Percentiles rank a stretch among this genome's conserved stretches.
Conservation (phyloP, 495 filamentous ascomycete genomes). For the Podospora tetraspora region DNA sequence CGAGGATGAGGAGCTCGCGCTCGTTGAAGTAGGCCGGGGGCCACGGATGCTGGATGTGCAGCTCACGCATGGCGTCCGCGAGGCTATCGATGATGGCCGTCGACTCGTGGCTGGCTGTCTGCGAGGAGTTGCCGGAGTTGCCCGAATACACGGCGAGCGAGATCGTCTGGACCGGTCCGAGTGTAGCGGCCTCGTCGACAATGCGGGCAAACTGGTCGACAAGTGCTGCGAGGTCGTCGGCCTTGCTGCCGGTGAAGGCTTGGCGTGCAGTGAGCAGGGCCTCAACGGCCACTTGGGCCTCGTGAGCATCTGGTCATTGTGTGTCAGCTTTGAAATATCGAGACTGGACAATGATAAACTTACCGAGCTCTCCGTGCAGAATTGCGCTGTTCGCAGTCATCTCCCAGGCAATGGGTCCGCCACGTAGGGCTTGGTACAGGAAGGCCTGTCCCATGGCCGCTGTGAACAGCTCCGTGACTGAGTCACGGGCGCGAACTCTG, state of each 20-base stretch:
- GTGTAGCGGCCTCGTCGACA: not conserved
- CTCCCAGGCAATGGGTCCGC: not conserved
- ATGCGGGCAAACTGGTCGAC: not conserved
- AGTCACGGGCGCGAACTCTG: not conserved
- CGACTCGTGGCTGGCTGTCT: not conserved
- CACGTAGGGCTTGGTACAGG: not conserved
- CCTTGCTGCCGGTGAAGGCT: not conserved
- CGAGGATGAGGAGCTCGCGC: not conserved
- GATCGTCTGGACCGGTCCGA: not conserved
- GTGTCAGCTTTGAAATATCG: not conserved
- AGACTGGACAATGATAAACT: not conserved
- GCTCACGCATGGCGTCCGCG: not conserved
- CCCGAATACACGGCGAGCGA: not conserved
- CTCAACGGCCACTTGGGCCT: not conserved
- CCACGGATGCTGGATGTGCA: not conserved
- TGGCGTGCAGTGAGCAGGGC: not conserved
- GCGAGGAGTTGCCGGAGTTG: not conserved
- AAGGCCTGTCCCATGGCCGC: not conserved
- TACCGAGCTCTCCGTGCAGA: not conserved
- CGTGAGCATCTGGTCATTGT: not conserved
- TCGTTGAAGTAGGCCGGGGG: not conserved
- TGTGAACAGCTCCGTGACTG: not conserved
- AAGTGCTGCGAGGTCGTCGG: not conserved
- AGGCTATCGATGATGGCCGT: not conserved
- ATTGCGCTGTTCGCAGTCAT: not conserved